These are phyloP conservation scores for Kwoniella shivajii DNA, from an alignment of 1,284 basidiomycete species.

Conservation along the genomic window DNA sequence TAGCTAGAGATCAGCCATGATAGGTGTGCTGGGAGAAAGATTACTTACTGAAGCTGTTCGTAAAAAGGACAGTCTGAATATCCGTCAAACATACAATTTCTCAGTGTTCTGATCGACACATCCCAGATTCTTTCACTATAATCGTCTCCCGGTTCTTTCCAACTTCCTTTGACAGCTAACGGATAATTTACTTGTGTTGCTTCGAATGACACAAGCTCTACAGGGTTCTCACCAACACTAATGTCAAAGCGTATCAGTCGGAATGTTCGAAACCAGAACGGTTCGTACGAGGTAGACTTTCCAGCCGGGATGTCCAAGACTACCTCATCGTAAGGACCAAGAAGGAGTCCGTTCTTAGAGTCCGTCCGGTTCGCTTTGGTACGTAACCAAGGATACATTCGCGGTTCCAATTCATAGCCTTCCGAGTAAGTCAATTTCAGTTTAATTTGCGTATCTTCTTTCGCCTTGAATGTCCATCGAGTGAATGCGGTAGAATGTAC, in stretches of 20 bases:
- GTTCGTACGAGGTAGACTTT: conserved; percentile 22
- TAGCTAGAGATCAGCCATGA: neutral
- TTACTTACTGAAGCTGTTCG: conserved; percentile 34
- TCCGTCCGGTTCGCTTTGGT: conserved; percentile 34
- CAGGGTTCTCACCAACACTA: neutral
- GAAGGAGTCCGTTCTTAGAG: conserved; percentile 16
- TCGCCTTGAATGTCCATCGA: conserved; percentile 15
- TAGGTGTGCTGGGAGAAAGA: neutral
- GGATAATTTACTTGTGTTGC: conserved; percentile 37
- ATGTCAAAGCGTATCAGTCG: conserved; percentile 24
- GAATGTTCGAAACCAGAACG: conserved; percentile 42
- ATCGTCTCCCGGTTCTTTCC: conserved; percentile 22
- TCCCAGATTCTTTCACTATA: conserved; percentile 30
- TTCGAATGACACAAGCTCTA: conserved; percentile 18
- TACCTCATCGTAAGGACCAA: conserved; percentile 33
- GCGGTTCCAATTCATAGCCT: conserved; percentile 30
- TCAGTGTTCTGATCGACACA: conserved; percentile 31
- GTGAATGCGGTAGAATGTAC: conserved; percentile 36
- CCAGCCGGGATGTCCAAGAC: conserved; percentile 16
- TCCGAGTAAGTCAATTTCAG: conserved; percentile 36
- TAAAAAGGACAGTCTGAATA: conserved; percentile 43
- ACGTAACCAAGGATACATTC: conserved; percentile 30
- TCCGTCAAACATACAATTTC: conserved; percentile 41
- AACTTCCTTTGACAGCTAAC: conserved; percentile 24
- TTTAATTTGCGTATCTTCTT: conserved; percentile 8